A percentile compares a stretch with the other conserved stretches of the same genome.
phyloP scores from a whole-genome alignment of 2,329 filamentous ascomycete species.

The Penicillium expansum region DNA sequence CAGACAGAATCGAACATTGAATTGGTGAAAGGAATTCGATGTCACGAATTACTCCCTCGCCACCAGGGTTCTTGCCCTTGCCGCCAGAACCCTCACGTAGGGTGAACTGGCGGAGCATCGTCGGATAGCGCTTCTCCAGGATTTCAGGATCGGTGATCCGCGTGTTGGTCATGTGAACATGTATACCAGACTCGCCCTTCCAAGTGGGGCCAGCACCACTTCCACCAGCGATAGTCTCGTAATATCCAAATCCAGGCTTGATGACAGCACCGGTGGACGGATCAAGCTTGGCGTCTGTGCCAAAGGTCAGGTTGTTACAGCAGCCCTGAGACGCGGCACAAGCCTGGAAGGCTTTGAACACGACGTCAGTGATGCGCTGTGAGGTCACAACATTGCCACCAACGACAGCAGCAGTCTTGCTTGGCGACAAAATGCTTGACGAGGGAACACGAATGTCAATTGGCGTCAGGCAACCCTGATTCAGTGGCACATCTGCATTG shows the following conservation, averaged over 20 bases:
- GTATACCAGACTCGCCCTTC: conserved; percentile 73
- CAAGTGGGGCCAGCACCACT: conserved; percentile 72
- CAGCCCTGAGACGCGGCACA: conserved; percentile 77
- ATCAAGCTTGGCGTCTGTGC: conserved; percentile 66
- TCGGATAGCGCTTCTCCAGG: conserved; percentile 76
- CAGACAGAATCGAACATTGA: conserved; percentile 75
- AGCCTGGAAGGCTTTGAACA: conserved; percentile 75
- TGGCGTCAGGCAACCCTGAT: conserved; percentile 78
- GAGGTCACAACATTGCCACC: conserved; percentile 78
- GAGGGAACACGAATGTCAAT: conserved; percentile 70
- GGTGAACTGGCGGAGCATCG: conserved; percentile 69
- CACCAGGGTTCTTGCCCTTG: conserved; percentile 64
- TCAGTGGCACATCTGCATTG: conserved; percentile 76
- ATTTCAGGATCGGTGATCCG: conserved; percentile 81
- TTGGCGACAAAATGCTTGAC: conserved; percentile 69
- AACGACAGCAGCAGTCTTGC: conserved; percentile 74
- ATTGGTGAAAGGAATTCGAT: conserved; percentile 82
- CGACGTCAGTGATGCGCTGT: conserved; percentile 79
- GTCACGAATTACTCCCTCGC: conserved; percentile 74
- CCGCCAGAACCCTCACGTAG: conserved; percentile 66
- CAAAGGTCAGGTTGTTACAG: conserved; percentile 83
- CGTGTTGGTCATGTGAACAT: conserved; percentile 86
- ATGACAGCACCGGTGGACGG: conserved; percentile 54
- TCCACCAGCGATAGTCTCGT: conserved; percentile 82
- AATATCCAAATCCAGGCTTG: conserved; percentile 75